Conservation (phyloP, 2,329 filamentous ascomycete genomes). For the Hirsutella minnesotensis region DNA sequence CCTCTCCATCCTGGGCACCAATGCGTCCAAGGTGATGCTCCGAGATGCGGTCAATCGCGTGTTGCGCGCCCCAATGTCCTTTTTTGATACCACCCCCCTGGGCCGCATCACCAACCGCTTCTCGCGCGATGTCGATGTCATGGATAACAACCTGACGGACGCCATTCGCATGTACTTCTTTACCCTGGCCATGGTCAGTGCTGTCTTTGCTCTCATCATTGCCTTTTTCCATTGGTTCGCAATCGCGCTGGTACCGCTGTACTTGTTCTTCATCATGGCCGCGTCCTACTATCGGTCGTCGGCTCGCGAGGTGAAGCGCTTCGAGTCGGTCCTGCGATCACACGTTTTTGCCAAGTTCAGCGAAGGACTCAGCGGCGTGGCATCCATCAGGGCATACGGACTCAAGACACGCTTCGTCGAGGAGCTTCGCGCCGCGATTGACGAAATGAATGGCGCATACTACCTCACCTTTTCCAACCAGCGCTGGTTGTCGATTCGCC, state of each 20-base stretch:
- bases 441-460: constrained; percentile 89
- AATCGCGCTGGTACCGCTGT: constrained; percentile 49
- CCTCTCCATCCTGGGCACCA: constrained; percentile 70
- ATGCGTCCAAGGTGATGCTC: constrained; percentile 71
- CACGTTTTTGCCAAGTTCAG: constrained; percentile 83
- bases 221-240: constrained; percentile 89
- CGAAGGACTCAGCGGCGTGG: constrained; percentile 73
- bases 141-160: constrained; percentile 88
- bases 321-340: constrained; percentile 81
- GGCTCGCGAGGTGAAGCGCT: constrained; percentile 86
- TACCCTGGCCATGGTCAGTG: constrained; percentile 69
- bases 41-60: constrained; percentile 68
- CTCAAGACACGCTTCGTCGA: constrained; percentile 62
- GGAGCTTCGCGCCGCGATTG: constrained; percentile 61
- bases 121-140: constrained; percentile 87
- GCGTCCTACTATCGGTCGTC: constrained; percentile 83
- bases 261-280: constrained; percentile 68
- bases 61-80: constrained; percentile 65
- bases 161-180: constrained; percentile 88
- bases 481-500: constrained; percentile 76
- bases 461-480: constrained; percentile 94
- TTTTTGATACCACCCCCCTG: constrained; percentile 93
- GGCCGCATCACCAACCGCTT: constrained; percentile 95
- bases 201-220: constrained; percentile 83
- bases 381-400: constrained; percentile 84